Conservation (phyloP, 768 basidiomycete species). For the Tricholoma bakamatsutake region DNA sequence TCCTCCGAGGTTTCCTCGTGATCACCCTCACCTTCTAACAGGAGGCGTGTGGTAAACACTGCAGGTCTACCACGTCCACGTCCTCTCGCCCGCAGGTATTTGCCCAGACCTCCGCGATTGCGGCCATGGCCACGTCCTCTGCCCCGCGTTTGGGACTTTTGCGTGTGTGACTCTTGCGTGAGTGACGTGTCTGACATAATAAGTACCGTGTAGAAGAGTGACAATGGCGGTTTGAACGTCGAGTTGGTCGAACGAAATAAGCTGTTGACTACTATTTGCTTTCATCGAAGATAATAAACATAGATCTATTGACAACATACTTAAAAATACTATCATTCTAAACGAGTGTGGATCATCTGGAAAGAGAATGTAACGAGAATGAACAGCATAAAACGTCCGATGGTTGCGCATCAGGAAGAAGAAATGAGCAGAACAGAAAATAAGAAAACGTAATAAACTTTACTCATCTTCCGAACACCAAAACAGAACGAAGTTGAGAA, state of each 20-base stretch:
- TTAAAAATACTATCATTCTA: no score
- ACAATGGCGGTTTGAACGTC: no score
- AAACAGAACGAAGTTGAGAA: neutral
- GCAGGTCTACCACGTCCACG: constrained; percentile 59
- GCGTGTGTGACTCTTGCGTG: neutral
- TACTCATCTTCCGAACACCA: neutral
- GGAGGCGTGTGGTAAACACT: constrained; percentile 53
- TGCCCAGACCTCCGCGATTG: constrained; percentile 63
- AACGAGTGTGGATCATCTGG: no score
- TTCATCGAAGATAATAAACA: no score
- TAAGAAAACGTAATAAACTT: neutral
- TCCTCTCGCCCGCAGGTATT: constrained; percentile 69
- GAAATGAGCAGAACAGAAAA: no score
- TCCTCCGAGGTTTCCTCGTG: constrained; percentile 46
- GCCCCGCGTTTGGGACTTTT: constrained; percentile 5
- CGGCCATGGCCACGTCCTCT: constrained; percentile 40
- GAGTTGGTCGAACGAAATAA: no score
- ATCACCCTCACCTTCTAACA: constrained; percentile 54
- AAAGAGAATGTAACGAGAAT: no score
- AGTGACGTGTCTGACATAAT: neutral
- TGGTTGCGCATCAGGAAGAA: no score
- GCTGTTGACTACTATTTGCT: no score
- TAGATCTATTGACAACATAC: no score
- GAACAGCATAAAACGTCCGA: no score
- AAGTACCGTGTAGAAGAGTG: neutral